Evolutionary conservation across 768 basidiomycete species (phyloP), one percentile per base, ranked within the genome.

Genomic region (Pilatotrama ljubarskyi): DNA sequence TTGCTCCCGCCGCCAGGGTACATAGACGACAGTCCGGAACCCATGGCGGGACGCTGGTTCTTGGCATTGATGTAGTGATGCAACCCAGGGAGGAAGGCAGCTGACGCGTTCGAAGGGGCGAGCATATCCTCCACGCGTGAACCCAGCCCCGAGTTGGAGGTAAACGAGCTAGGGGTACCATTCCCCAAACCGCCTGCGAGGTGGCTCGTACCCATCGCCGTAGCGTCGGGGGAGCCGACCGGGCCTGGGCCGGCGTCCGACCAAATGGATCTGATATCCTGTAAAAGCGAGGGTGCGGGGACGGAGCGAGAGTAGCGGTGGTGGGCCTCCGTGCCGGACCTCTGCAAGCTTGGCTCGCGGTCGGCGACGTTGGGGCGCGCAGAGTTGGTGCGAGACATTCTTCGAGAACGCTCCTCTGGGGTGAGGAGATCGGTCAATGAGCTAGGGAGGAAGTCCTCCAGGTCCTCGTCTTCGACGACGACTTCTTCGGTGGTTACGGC

Each of bases 361-460:
- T 59, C 70, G 40, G 51, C 50, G 38, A 59, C 63, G 56, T 55
- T 64, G 64, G 64, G 72, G 60, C 64, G 75, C 63, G 67, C 78
- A 75, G 25, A 78, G 58, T 83, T 84, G n/a, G 85, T 86, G 50
- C 92, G 81, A 29, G 88, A 90, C 82, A 93, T 87, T 43, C 94
- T 78, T 32, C 95, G 79, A 32, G 84, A 88, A 63, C 88, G 82
- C 74, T 98, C 96, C 65, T 88, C 89, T 0, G 92, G 91, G 0
- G 95, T 96, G 47, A 98, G 77, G 7, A 98, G 79, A 61, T 98
- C 95, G 25, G 86, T 92, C 47, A 98, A 76, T 4, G 88, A 91
- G 55, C 90, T 87, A 0, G 96, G 96, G 29, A 98, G 72, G 71
- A 98, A 91, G 57, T 94, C 95, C 68, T 94, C 93, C 48, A 92